phyloP scores from a whole-genome alignment of 2,329 filamentous ascomycete species.

The Nakataea oryzae region DNA sequence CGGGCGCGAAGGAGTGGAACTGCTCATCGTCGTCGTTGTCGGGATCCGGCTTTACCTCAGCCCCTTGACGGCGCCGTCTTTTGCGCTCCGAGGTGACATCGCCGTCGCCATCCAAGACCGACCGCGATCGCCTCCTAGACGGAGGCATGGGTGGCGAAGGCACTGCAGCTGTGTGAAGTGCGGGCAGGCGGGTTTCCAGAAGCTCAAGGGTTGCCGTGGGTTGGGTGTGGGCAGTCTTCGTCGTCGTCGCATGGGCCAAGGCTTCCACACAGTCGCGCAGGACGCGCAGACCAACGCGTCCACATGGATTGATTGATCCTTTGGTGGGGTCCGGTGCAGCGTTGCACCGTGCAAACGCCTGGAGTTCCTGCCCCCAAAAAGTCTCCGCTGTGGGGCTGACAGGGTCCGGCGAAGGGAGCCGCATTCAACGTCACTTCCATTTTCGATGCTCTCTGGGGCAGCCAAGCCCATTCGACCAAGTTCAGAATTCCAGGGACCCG shows the following conservation, averaged over 20 bases:
- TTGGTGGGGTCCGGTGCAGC: not conserved
- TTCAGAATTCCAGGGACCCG: too few species aligned
- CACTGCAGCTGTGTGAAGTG: not conserved
- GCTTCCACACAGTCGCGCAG: not conserved
- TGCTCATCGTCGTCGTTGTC: conserved; percentile 9
- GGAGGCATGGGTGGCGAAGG: not conserved
- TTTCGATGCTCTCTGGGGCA: not conserved
- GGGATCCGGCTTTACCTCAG: conserved; percentile 14
- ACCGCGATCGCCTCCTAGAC: not conserved
- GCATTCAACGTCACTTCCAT: not conserved
- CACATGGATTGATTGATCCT: not conserved
- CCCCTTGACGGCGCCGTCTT: conserved; percentile 18
- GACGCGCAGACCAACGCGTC: not conserved
- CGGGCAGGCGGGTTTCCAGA: not conserved
- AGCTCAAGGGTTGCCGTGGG: not conserved
- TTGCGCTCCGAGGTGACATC: conserved; percentile 19
- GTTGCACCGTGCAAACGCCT: not conserved
- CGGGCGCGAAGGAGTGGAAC: conserved; percentile 9
- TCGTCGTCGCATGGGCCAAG: not conserved
- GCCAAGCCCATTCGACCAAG: too few species aligned
- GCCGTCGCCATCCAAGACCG: conserved; percentile 17
- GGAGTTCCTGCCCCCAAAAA: not conserved
- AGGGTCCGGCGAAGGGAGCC: not conserved
- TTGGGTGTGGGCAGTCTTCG: not conserved
- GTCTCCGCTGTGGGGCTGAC: not conserved